Conservation (phyloP, 345 rosid genomes). For the Citrus australasica region DNA sequence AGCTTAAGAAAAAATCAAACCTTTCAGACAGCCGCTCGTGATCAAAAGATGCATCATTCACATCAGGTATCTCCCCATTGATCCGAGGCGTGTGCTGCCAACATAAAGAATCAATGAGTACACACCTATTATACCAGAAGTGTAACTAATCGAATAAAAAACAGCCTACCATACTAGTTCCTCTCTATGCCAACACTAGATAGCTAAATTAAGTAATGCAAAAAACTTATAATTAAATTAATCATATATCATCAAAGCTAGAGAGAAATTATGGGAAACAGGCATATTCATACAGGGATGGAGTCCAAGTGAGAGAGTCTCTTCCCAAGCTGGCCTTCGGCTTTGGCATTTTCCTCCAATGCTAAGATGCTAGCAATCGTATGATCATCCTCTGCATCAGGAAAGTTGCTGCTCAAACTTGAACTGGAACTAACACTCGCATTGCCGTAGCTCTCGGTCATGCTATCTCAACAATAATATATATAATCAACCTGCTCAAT, state of each 20-base stretch:
- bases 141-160: neutral
- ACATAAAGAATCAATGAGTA: constrained; percentile 21
- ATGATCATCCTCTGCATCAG: constrained; percentile 81
- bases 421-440: constrained; percentile 81
- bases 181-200: neutral
- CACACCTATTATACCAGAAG: neutral
- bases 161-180: neutral
- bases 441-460: constrained; percentile 49
- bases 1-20: constrained; percentile 30
- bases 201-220: neutral
- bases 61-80: constrained; percentile 75
- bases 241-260: neutral
- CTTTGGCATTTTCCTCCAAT: constrained; percentile 47
- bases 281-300: constrained; percentile 53
- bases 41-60: constrained; percentile 80
- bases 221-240: neutral
- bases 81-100: constrained; percentile 90
- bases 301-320: constrained; percentile 88
- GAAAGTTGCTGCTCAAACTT: constrained; percentile 70
- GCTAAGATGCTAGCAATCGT: constrained; percentile 76
- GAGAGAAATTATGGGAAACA: neutral
- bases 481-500: neutral
- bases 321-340: constrained; percentile 62
- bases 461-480: constrained; percentile 22
- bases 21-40: constrained; percentile 90